These are phyloP conservation scores for Maudiozyma pseudohumilis DNA, from an alignment of 805 yeast species.

Conservation along the genomic window DNA sequence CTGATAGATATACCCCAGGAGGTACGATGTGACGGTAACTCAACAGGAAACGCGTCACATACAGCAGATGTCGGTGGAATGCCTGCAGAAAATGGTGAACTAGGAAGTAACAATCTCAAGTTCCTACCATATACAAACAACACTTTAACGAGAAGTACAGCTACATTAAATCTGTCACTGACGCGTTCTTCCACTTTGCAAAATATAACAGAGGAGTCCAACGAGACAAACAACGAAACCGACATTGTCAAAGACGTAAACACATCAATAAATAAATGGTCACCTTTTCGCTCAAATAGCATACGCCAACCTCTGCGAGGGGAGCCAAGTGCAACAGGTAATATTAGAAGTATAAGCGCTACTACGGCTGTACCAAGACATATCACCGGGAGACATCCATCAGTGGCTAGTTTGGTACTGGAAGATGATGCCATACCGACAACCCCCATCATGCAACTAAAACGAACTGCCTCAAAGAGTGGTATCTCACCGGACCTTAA, in stretches of 20 bases:
- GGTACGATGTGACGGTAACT: not conserved
- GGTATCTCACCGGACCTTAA: conserved; percentile 27
- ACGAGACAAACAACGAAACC: not conserved
- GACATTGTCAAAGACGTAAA: conserved; percentile 10
- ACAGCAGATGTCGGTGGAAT: not conserved
- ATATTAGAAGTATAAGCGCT: too few species aligned
- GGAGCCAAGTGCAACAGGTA: too few species aligned
- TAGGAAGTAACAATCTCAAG: conserved; percentile 20
- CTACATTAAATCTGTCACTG: conserved; percentile 40
- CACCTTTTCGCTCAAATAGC: conserved; percentile 12
- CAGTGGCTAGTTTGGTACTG: not conserved
- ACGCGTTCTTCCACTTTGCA: conserved; percentile 21
- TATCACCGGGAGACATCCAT: too few species aligned
- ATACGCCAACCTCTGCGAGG: too few species aligned
- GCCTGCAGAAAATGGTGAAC: too few species aligned
- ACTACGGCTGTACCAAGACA: too few species aligned
- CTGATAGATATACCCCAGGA: not conserved
- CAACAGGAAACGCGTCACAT: not conserved
- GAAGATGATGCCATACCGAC: conserved; percentile 7
- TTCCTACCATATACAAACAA: conserved; percentile 24
- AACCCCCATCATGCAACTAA: conserved; percentile 12
- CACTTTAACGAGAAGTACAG: conserved; percentile 41
- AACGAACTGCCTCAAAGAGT: conserved; percentile 21
- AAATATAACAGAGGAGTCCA: conserved; percentile 8
- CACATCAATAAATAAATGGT: conserved; percentile 21